These are phyloP conservation scores for Apiospora malaysiana DNA, from an alignment of 2,329 filamentous ascomycete species.

Conservation along the genomic window DNA sequence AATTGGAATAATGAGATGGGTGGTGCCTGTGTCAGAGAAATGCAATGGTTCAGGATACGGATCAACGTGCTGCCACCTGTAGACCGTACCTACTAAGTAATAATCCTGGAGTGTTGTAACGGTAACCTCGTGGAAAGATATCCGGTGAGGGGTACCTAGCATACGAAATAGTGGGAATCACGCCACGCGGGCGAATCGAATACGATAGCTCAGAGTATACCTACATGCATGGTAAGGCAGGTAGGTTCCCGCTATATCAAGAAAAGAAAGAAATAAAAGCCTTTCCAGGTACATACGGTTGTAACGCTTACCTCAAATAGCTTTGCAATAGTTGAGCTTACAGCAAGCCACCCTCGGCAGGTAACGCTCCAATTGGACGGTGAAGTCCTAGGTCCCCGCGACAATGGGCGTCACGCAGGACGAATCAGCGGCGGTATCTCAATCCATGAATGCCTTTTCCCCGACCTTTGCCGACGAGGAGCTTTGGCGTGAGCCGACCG, in stretches of 20 bases:
- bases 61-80: no score
- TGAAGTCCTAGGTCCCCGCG: background rate
- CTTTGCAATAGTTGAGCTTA: background rate
- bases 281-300: background rate
- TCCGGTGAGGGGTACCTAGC: background rate
- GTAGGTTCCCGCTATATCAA: background rate
- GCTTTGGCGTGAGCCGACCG: background rate
- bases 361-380: background rate
- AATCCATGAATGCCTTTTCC: background rate
- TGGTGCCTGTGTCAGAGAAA: no score
- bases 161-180: background rate
- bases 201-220: background rate
- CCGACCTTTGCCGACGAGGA: background rate
- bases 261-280: background rate
- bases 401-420: background rate
- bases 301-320: background rate
- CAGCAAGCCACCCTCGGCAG: background rate
- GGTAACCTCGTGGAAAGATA: no score
- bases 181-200: background rate
- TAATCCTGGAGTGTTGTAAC: no score
- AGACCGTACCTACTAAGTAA: no score
- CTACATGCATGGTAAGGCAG: no score
- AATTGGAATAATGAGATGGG: no score
- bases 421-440: background rate
- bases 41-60: no score